Percentiles rank a stretch among this genome's conserved stretches.
Evolutionary conservation across 768 basidiomycete species (phyloP).

Genomic region (Xerocomus spinulosus): DNA sequence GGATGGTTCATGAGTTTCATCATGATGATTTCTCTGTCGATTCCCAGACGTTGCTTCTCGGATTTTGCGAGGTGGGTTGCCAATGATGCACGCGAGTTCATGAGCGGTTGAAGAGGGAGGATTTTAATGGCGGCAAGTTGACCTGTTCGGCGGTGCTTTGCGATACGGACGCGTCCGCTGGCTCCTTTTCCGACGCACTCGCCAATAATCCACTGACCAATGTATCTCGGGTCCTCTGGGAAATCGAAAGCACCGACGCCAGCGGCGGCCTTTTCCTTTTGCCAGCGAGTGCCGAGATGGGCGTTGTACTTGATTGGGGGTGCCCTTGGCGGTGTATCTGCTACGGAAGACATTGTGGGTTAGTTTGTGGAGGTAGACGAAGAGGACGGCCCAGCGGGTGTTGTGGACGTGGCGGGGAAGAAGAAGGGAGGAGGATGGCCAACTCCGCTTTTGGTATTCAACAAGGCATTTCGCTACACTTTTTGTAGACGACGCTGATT

Average conservation of each 20-base stretch:
- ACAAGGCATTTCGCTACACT: too few relatives aligned
- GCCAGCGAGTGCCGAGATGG: conserved; percentile 78
- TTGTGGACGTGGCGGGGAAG: conserved; percentile 7
- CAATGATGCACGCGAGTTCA: conserved; percentile 66
- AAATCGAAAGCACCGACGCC: conserved; percentile 71
- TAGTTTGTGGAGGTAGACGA: conserved; percentile 11
- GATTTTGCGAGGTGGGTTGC: conserved; percentile 64
- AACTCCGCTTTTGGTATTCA: too few relatives aligned
- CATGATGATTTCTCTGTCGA: conserved; percentile 95
- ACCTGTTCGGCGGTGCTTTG: conserved; percentile 77
- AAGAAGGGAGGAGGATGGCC: background rate
- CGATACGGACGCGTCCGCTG: conserved; percentile 92
- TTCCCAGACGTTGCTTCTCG: conserved; percentile 78
- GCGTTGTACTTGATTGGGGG: conserved; percentile 69
- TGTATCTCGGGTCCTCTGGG: conserved; percentile 76
- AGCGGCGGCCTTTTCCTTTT: conserved; percentile 81
- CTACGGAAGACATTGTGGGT: conserved; percentile 25
- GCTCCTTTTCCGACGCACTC: conserved; percentile 94
- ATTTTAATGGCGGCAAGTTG: conserved; percentile 97
- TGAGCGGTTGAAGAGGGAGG: conserved; percentile 75
- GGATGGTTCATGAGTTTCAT: conserved; percentile 99
- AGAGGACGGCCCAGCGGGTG: background rate
- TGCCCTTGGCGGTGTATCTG: conserved; percentile 60
- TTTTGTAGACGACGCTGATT: too few relatives aligned
- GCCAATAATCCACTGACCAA: conserved; percentile 92